phyloP scores from a whole-genome alignment of 2,329 filamentous ascomycete genomes.

The Cytospora mali region DNA sequence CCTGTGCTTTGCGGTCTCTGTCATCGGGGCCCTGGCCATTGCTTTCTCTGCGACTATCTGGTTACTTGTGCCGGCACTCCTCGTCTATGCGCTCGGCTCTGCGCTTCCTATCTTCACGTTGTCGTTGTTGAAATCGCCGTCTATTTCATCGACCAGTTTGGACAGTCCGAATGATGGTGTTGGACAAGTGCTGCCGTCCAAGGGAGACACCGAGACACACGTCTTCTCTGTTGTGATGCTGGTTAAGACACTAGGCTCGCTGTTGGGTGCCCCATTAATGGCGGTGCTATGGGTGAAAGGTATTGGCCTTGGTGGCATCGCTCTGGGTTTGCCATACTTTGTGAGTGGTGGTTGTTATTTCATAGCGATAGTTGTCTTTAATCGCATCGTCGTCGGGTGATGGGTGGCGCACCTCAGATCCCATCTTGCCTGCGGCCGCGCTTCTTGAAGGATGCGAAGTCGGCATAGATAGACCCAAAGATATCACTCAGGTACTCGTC shows the following conservation, averaged over 20 bases:
- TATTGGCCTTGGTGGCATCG: slow-evolving; percentile 41
- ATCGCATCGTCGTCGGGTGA: slow-evolving; percentile 13
- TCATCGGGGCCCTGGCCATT: slow-evolving; percentile 48
- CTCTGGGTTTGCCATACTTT: slow-evolving; percentile 45
- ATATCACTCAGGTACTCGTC: slow-evolving; percentile 16
- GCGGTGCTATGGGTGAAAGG: slow-evolving; percentile 50
- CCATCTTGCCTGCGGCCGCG: background rate
- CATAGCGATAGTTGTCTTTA: slow-evolving; percentile 40
- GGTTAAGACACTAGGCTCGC: slow-evolving; percentile 50
- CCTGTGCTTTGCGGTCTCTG: slow-evolving; percentile 42
- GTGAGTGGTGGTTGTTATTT: slow-evolving; percentile 44
- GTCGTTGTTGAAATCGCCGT: slow-evolving; percentile 49
- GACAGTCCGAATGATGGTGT: slow-evolving; percentile 10
- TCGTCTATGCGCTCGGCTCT: slow-evolving; percentile 52
- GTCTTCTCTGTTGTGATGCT: slow-evolving; percentile 56
- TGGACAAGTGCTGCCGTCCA: slow-evolving; percentile 15
- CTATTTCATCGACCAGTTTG: slow-evolving; percentile 36
- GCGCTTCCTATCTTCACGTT: slow-evolving; percentile 54
- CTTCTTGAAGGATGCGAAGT: background rate
- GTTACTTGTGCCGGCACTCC: slow-evolving; percentile 46
- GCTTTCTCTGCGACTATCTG: slow-evolving; percentile 42
- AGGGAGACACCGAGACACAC: slow-evolving; percentile 41
- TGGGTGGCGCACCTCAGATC: background rate
- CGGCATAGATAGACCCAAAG: slow-evolving; percentile 4
- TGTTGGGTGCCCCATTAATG: slow-evolving; percentile 52